These are phyloP conservation scores for Diaporthe caulivora DNA, from an alignment of 2,329 filamentous ascomycete genomes.

Conservation along the genomic window DNA sequence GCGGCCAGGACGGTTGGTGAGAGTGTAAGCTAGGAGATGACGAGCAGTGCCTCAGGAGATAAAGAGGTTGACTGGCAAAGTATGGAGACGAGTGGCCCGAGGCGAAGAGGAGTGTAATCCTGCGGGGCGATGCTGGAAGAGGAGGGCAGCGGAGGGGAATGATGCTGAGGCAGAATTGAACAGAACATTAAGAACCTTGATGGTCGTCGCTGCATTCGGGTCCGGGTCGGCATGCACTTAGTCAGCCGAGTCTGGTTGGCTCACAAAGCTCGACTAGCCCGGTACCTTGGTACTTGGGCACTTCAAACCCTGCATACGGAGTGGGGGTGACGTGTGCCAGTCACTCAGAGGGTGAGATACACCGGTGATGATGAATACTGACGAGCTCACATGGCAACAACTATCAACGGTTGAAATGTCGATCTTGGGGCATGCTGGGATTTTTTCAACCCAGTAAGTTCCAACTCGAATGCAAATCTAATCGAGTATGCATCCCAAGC, in stretches of 20 bases:
- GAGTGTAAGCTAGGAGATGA: not conserved
- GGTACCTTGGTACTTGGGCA: not conserved
- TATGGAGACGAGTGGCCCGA: not conserved
- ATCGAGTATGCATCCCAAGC: too few species aligned
- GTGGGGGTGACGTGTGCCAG: too few species aligned
- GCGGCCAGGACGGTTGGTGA: not conserved
- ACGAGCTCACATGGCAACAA: not conserved
- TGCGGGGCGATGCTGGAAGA: constrained; percentile 18
- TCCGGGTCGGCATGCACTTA: constrained; percentile 18
- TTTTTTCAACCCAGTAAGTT: not conserved
- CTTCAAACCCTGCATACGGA: not conserved
- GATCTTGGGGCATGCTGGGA: not conserved
- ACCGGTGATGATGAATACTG: not conserved
- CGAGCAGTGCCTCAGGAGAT: not conserved
- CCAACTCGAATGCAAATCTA: not conserved
- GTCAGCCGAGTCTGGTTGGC: constrained; percentile 8
- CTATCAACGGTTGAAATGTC: not conserved
- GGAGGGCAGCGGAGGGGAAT: constrained; percentile 30
- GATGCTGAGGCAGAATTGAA: constrained; percentile 27
- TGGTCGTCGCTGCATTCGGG: constrained; percentile 17
- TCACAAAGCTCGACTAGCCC: not conserved
- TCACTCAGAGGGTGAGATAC: too few species aligned
- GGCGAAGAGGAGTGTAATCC: constrained; percentile 8
- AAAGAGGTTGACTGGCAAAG: not conserved
- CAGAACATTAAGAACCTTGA: constrained; percentile 14